Percentiles rank a stretch among this genome's conserved stretches.
phyloP scores from a whole-genome alignment of 1,284 basidiomycete species.

The Sporisorium iseilematis-ciliati region DNA sequence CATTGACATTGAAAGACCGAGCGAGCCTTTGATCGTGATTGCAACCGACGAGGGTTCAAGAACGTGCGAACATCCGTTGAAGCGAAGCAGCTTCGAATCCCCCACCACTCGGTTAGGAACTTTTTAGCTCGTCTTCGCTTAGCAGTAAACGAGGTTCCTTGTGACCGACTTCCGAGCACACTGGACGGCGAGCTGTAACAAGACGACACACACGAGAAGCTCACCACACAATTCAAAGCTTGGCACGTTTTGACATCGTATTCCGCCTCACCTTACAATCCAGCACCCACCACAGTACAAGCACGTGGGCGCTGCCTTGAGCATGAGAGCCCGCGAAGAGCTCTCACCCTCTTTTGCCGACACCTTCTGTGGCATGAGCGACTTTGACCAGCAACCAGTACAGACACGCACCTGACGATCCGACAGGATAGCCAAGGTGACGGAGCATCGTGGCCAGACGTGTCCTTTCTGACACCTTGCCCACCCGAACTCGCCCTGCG shows the following conservation, averaged over 20 bases:
- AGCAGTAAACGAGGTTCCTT: background rate
- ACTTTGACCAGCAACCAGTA: slow-evolving; percentile 43
- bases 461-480: slow-evolving; percentile 37
- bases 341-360: slow-evolving; percentile 16
- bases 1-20: background rate
- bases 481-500: slow-evolving; percentile 30
- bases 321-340: slow-evolving; percentile 10
- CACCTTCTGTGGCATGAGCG: slow-evolving; percentile 18
- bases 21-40: too few relatives aligned
- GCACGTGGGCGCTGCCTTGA: slow-evolving; percentile 19
- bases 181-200: background rate
- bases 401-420: slow-evolving; percentile 38
- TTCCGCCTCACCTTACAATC: slow-evolving; percentile 27
- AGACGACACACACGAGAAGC: background rate
- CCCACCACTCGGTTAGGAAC: slow-evolving; percentile 2
- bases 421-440: slow-evolving; percentile 38
- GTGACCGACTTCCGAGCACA: slow-evolving; percentile 11
- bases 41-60: background rate
- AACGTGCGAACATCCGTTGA: slow-evolving; percentile 2
- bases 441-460: slow-evolving; percentile 51
- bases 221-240: background rate
- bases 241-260: background rate
- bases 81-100: background rate
- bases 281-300: slow-evolving; percentile 39
- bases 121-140: slow-evolving; percentile 17